Evolutionary conservation across 768 basidiomycete genomes (phyloP).

Genomic region (Mrakia gelida): DNA sequence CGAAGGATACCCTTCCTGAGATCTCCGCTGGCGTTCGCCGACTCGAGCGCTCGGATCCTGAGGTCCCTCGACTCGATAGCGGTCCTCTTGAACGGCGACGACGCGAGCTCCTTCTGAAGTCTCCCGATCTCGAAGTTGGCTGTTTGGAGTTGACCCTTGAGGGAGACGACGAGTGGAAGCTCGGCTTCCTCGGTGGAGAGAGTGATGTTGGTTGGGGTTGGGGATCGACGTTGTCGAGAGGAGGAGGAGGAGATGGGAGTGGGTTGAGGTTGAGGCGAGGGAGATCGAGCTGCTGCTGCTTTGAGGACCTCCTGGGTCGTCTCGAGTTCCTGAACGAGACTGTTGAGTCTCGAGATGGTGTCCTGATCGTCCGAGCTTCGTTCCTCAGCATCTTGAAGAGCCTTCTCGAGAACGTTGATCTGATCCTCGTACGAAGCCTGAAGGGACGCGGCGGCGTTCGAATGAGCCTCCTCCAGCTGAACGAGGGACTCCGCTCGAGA

Average conservation of each 20-base stretch:
- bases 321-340: slow-evolving; percentile 31
- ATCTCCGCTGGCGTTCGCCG: slow-evolving; percentile 60
- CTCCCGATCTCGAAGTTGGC: slow-evolving; percentile 72
- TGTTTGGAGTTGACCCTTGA: slow-evolving; percentile 71
- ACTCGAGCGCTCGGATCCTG: slow-evolving; percentile 69
- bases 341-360: background rate
- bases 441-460: background rate
- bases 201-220: background rate
- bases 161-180: slow-evolving; percentile 33
- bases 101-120: slow-evolving; percentile 60
- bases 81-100: slow-evolving; percentile 70
- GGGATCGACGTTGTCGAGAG: background rate
- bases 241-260: background rate
- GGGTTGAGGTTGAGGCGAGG: slow-evolving; percentile 1
- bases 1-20: slow-evolving; percentile 17
- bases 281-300: slow-evolving; percentile 21
- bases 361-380: background rate
- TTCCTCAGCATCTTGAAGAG: slow-evolving; percentile 16
- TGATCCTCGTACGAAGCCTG: background rate
- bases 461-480: slow-evolving; percentile 19
- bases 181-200: slow-evolving; percentile 20
- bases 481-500: background rate
- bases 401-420: background rate
- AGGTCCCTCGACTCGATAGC: slow-evolving; percentile 71
- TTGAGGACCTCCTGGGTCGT: slow-evolving; percentile 10